Percentiles rank a stretch among this genome's conserved stretches.
phyloP scores from a whole-genome alignment of 352 stramenopile genomes.

The Detonula confervacea region DNA sequence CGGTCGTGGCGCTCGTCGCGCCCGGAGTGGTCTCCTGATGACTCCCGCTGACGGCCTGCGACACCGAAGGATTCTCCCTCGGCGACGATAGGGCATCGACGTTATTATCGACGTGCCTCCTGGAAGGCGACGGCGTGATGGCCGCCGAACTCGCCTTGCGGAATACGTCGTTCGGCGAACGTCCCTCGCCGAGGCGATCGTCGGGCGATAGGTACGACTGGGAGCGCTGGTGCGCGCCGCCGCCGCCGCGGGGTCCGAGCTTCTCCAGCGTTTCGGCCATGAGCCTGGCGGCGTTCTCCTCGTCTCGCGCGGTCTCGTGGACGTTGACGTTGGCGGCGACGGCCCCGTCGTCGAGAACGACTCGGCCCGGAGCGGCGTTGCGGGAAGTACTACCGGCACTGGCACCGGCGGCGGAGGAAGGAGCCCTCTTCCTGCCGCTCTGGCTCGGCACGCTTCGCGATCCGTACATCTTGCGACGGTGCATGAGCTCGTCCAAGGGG shows the following conservation, averaged over 20 bases:
- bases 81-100: background rate
- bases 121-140: slow-evolving; percentile 48
- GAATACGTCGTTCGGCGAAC: slow-evolving; percentile 19
- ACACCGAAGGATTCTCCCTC: too few relatives aligned
- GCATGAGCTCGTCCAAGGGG: slow-evolving; percentile 52
- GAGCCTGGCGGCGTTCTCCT: background rate
- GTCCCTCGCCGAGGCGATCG: background rate
- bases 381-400: background rate
- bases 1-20: background rate
- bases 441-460: background rate
- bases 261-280: background rate
- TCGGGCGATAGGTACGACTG: slow-evolving; percentile 39
- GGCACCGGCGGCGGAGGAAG: background rate
- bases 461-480: slow-evolving; percentile 52
- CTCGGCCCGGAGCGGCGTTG: background rate
- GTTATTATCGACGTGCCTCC: too few relatives aligned
- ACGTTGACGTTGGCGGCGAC: background rate
- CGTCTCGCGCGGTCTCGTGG: slow-evolving; percentile 7
- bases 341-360: too few relatives aligned
- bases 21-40: background rate
- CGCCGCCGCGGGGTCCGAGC: background rate
- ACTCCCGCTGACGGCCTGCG: background rate
- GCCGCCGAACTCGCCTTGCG: slow-evolving; percentile 23
- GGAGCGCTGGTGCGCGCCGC: background rate
- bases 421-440: slow-evolving; percentile 3